A percentile compares a stretch with the other conserved stretches of the same genome.
phyloP scores from a whole-genome alignment of 148 eudicot genomes.

The Chenopodium suecicum region DNA sequence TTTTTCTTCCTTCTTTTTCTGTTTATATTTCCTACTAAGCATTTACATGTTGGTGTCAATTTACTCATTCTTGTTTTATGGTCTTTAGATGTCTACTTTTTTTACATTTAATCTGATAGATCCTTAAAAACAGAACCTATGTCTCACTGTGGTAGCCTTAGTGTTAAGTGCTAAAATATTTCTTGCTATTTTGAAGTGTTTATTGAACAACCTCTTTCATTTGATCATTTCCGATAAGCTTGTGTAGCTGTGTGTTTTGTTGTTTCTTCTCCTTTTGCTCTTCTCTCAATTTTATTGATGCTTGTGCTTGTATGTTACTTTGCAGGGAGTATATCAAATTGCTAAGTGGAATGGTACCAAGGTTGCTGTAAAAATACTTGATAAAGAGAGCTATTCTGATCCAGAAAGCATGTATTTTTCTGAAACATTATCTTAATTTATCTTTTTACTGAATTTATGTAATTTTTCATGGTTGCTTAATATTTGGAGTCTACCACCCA shows the following conservation, averaged over 20 bases:
- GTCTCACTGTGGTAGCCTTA: not conserved
- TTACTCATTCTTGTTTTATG: not conserved
- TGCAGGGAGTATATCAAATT: slow-evolving; percentile 87
- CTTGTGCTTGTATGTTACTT: slow-evolving; percentile 16
- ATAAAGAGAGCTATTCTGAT: slow-evolving; percentile 86
- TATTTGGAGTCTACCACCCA: not conserved
- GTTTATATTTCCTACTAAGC: not conserved
- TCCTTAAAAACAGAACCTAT: not conserved
- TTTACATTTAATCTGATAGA: not conserved
- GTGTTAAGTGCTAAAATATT: too few relatives aligned
- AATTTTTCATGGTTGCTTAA: not conserved
- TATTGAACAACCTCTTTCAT: too few relatives aligned
- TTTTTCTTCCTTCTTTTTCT: slow-evolving; percentile 16
- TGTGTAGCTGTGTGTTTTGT: not conserved
- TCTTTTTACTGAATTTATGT: not conserved
- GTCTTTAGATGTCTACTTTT: not conserved
- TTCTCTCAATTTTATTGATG: not conserved
- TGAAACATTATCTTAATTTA: slow-evolving; percentile 6
- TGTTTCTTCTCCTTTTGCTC: not conserved
- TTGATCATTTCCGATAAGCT: not conserved
- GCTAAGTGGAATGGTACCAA: slow-evolving; percentile 99
- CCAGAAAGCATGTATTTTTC: slow-evolving; percentile 81
- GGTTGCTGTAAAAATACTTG: slow-evolving; percentile 97
- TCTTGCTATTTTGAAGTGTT: too few relatives aligned
- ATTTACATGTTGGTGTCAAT: slow-evolving; percentile 4